Evolutionary conservation across 495 filamentous ascomycete species (phyloP).

Genomic region (Corynascus novoguineensis): DNA sequence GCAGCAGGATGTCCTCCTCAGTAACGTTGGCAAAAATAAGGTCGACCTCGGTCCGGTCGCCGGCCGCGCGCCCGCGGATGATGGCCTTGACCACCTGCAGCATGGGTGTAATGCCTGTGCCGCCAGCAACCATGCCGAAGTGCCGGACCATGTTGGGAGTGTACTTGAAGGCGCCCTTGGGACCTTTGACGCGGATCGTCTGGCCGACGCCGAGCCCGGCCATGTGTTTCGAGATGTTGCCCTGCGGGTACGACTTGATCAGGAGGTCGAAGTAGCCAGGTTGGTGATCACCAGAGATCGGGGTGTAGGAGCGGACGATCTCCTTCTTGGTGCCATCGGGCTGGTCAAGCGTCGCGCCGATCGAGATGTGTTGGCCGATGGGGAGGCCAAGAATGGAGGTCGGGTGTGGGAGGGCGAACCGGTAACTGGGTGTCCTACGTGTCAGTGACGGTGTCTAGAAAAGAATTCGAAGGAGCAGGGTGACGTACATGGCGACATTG

Average conservation of each 20-base stretch:
- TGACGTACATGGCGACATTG: conserved; percentile 83
- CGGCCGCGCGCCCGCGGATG: conserved; percentile 69
- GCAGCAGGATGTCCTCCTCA: conserved; percentile 82
- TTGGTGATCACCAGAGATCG: conserved; percentile 86
- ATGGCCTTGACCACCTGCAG: conserved; percentile 90
- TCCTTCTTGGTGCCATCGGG: conserved; percentile 70
- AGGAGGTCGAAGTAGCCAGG: conserved; percentile 94
- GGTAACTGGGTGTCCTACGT: conserved; percentile 57
- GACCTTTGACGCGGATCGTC: conserved; percentile 80
- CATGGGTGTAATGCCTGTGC: conserved; percentile 98
- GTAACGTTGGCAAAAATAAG: conserved; percentile 97
- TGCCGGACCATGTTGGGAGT: conserved; percentile 87
- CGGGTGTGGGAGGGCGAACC: conserved; percentile 72
- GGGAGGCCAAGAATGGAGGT: conserved; percentile 87
- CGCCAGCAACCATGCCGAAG: conserved; percentile 97
- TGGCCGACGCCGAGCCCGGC: conserved; percentile 75
- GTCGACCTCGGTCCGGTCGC: conserved; percentile 82
- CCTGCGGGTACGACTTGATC: conserved; percentile 94
- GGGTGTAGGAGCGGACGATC: conserved; percentile 92
- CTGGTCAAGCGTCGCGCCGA: conserved; percentile 66
- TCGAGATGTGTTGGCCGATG: conserved; percentile 97
- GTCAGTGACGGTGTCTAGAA: neutral
- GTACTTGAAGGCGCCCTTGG: conserved; percentile 96
- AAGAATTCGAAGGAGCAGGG: neutral
- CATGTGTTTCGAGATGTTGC: conserved; percentile 92